Base-by-base conservation (phyloP, 1,284 basidiomycete genomes). In the Sanghuangporus baumii region DNA sequence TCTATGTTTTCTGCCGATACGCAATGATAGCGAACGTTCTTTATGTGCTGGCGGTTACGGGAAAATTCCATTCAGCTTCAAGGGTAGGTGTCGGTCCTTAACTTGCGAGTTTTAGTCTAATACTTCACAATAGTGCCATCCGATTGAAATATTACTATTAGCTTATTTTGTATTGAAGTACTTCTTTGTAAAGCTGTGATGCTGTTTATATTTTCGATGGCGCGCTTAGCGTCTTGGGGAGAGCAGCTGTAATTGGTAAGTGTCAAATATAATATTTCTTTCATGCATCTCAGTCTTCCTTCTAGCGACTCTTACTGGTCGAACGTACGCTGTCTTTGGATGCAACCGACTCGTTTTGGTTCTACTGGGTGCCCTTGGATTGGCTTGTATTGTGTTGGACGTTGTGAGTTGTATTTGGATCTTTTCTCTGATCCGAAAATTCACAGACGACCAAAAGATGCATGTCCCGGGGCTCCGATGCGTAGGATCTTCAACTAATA, bases 251-350 rank as follows among this genome's bases (percentile, higher is more conserved):
- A 14, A 65, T 77, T 20, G 64, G 75, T 74, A 55, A 66, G 72
- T 50, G 18, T 20, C n/a, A 34, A 31, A 26, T 16, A 6, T 41
- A 20, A 9, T 18, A 3, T 12, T 20, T 16, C 11, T 40, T 26
- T 46, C 2, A 9, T 43, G 26, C 18, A 18, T 12, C n/a, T 23
- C 12, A 26, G 1, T 37, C 9, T 16, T 11, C n/a, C 18, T 4
- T 46, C 6, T 16, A 75, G 74, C 68, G 34, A 71, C 73, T 0
- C 74, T 74, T 69, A 65, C 70, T 14, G 66, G 68, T 23, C 65
- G 75, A 52, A 74, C 74, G 1, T 76, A 71, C 47, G 74, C 73
- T 1, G 69, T 77, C 3, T 77, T 67, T 48, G 66, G 64, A 20
- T 65, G 67, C 50, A 74, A 66, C 65, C 65, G 56, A 6, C 37